Base-by-base conservation (phyloP, 768 basidiomycete species). In the Suillus subalutaceus region DNA sequence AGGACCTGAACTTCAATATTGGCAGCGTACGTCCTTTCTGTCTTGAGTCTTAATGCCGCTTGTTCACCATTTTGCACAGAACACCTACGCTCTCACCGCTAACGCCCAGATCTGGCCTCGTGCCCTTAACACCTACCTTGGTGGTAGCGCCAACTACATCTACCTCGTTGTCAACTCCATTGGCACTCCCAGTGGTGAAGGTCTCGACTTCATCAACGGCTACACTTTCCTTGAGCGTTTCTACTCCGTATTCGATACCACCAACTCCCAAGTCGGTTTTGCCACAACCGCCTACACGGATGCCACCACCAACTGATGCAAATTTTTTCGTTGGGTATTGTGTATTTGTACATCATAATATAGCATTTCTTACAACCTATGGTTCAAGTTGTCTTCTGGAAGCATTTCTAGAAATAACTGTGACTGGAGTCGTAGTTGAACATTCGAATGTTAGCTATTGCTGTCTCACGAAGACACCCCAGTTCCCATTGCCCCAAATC, bases 1-100 rank as follows among this genome's bases (percentile, higher is more conserved):
- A 63, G 30, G 23, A 40, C 48, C 44, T 71, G 18, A 52, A 44
- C 50, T 68, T 71, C 62, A 37, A 40, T 32, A 64, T 71, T 43
- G 67, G 63, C 61, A 48, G 5, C 10, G 46, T 48, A 48, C 46
- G 46, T 8, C 4, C 5, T 12, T 48, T 5, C 10, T 48, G n/a
- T 23, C 46, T 48, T n/a, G 9, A 23, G n/a, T 48, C 1, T 48
- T 23, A 10, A 48, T n/a, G 4, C 46, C n/a, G 2, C 46, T 23
- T 23, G 46, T 48, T 48, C 10, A 48, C 46, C 4, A 23, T 48
- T 9, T 23, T 48, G 5, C n/a, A 23, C n/a, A 48, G 46, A 48
- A n/a, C 10, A 48, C 46, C 46, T 48, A 23, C 12, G n/a, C 46
- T 48, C 46, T 48, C n/a, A 48, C 46, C 5, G 2, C n/a, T 12